Evolutionary conservation across 106 monocot genomes (phyloP), one percentile per base, ranked within the genome.

Genomic region (Alisma plantagoaquatica): DNA sequence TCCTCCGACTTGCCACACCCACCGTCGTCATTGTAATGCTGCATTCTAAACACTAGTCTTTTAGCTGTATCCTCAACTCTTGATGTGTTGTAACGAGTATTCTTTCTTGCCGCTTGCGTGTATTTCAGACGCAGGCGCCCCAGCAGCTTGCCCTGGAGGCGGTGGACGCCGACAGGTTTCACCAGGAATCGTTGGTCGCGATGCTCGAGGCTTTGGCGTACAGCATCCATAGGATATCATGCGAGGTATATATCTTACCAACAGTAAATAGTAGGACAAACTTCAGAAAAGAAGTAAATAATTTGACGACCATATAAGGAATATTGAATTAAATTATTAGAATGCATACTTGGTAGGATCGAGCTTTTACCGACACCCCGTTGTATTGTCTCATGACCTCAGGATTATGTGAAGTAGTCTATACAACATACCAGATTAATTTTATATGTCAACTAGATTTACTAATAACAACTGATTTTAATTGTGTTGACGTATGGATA

Each of bases 171-270:
- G 76, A 77, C 62, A 72, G 49, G 64, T 11, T 21, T 25, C 22
- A 10, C 5, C 50, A 52, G 12, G n/a, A 27, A 5, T 62, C 41
- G 8, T 41, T 60, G 1, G 17, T 29, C 16, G 63, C 47, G 22
- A 69, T 70, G 70, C 64, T 80, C 9, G 80, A 86, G 56, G 68
- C 73, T 2, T 44, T 84, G 23, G 71, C 90, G 8, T 75, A 70
- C 57, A 69, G 72, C 15, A 75, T 91, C 62, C 90, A 91, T 61
- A 80, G 46, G 60, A 69, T 91, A 29, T 68, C 80, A 1, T 70
- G 59, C 33, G 84, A 84, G 90, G 90, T 91, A 41, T 50, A 11
- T 17, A 32, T n/a, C n/a, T n/a, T n/a, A n/a, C n/a, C n/a, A n/a
- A n/a, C n/a, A n/a, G n/a, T n/a, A n/a, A n/a, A n/a, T n/a, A n/a